Conservation (phyloP, 2,329 filamentous ascomycete genomes). For the Colletotrichum sp. region DNA sequence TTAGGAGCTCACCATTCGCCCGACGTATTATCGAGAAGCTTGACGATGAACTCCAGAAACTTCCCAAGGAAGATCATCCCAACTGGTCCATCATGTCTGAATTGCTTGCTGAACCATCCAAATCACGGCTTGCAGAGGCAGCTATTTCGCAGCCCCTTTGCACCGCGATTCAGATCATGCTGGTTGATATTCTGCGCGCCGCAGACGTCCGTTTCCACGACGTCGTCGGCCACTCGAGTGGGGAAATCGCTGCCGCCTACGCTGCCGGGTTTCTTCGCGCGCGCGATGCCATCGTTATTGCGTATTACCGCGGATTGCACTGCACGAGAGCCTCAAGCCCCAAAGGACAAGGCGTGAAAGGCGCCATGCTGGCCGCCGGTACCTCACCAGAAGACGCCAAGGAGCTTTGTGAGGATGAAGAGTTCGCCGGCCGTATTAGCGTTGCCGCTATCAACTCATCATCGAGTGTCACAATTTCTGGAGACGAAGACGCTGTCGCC, state of each 20-base stretch:
- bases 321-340: not conserved
- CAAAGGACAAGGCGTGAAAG: conserved; percentile 1
- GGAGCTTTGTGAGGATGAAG: not conserved
- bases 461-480: conserved; percentile 26
- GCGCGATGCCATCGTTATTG: conserved; percentile 28
- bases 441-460: conserved; percentile 29
- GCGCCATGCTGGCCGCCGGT: conserved; percentile 29
- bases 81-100: conserved; percentile 29
- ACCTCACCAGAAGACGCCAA: conserved; percentile 20
- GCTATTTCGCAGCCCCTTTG: conserved; percentile 14
- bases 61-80: conserved; percentile 25
- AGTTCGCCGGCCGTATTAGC: conserved; percentile 20
- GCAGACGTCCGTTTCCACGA: conserved; percentile 37
- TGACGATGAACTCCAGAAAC: conserved; percentile 19
- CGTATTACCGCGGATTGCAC: conserved; percentile 26
- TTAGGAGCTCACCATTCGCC: conserved; percentile 11
- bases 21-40: conserved; percentile 24
- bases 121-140: conserved; percentile 23
- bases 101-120: conserved; percentile 22
- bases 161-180: conserved; percentile 24
- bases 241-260: conserved; percentile 56
- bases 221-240: conserved; percentile 53
- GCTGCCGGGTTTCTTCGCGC: conserved; percentile 45
- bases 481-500: conserved; percentile 31
- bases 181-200: conserved; percentile 28